These are phyloP conservation scores for Eucalyptus melliodora DNA, from an alignment of 345 rosid genomes.

Conservation along the genomic window DNA sequence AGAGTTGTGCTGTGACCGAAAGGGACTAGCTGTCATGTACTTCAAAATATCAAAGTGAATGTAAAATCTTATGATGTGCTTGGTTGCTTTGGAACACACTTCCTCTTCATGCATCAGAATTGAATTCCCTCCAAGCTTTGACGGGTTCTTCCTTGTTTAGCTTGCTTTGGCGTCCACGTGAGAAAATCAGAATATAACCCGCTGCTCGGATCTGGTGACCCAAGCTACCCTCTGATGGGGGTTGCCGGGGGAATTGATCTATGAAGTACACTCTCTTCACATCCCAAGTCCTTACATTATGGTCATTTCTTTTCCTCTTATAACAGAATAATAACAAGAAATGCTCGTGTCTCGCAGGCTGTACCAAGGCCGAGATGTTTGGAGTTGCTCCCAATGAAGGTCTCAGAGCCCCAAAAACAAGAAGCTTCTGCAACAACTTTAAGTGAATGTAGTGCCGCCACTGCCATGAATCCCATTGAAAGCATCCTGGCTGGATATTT, in stretches of 20 bases:
- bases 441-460: neutral
- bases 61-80: neutral
- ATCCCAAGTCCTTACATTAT: neutral
- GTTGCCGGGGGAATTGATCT: conserved; percentile 32
- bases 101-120: neutral
- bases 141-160: conserved; percentile 17
- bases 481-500: neutral
- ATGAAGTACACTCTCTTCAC: conserved; percentile 8
- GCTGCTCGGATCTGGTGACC: conserved; percentile 44
- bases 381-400: neutral
- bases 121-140: neutral
- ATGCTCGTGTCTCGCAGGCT: neutral
- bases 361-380: neutral
- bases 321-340: neutral
- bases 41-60: neutral
- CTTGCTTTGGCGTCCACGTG: conserved; percentile 82
- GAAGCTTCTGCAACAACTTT: neutral
- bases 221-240: conserved; percentile 33
- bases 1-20: neutral
- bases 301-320: neutral
- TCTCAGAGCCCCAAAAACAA: neutral
- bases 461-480: neutral
- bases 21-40: neutral
- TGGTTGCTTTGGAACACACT: neutral
- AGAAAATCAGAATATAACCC: conserved; percentile 81